Base-by-base conservation (phyloP, 2,329 filamentous ascomycete species). In the Ophiostoma ulmi region DNA sequence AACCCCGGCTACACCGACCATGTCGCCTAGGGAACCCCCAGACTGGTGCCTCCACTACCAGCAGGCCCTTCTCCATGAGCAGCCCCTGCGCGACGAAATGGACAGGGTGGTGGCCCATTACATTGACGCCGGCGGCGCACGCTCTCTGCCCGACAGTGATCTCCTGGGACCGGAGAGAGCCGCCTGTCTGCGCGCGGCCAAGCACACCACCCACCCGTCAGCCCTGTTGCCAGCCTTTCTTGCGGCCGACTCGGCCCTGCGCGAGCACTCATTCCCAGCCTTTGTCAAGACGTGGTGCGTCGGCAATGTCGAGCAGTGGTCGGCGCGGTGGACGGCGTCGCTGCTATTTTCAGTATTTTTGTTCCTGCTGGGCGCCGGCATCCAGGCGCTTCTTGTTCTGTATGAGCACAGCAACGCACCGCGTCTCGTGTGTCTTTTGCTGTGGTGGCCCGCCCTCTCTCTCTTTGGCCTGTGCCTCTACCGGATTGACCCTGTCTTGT, bases 181-280 rank as follows among this genome's bases (percentile, higher is more conserved):
- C 5, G 75, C 77, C 13, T 81, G 81, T 22, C 77, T 82, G 31
- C 78, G 79, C 22, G 81, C 81, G 0, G 75, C 80, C 0, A 76
- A 80, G 67, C 77, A 80, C 44, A 83, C 82, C 0, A 83, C 81
- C 1, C 82, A 83, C 73, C 81, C 82, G 0, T 82, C 81, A 0
- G 80, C 81, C 1, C 78, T 83, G 5, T 76, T 81, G 0, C 78
- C 79, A 0, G 80, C 80, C 8, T 80, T 80, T 63, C 74, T 79
- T 14, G 75, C 78, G 6, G 77, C 79, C 70, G 81, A 83, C 70
- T 74, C 77, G 14, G 73, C 75, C 4, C 76, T 83, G 17, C 77
- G 80, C 68, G 76, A 77, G 36, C 77, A 78, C 64, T 77, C 78
- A 5, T 81, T 82, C 72, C 80, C 81, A 1, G 77, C 77, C 52